Conservation (phyloP, 345 rosid genomes). For the Eucalyptus tenuipes region DNA sequence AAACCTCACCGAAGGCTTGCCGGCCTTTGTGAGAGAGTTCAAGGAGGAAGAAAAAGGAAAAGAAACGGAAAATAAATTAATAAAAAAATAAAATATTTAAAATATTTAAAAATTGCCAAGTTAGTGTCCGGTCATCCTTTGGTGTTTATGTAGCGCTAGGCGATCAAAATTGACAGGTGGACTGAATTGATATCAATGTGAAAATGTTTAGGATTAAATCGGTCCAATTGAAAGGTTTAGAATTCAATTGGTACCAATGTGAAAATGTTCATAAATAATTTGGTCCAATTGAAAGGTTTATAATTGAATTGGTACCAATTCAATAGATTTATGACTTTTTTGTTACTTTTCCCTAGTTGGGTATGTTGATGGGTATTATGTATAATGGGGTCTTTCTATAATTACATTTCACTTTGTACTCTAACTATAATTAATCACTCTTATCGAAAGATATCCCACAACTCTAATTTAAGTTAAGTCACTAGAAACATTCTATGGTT, state of each 20-base stretch:
- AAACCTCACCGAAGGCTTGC: rapidly evolving
- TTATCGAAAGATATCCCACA: background rate
- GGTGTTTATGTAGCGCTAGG: rapidly evolving
- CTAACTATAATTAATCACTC: background rate
- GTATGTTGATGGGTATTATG: background rate
- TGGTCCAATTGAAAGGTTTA: rapidly evolving
- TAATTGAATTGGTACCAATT: rapidly evolving
- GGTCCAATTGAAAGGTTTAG: rapidly evolving
- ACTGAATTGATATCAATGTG: no score
- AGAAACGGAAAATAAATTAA: rapidly evolving
- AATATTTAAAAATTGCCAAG: no score
- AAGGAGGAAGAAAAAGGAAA: no score
- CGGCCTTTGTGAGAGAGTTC: rapidly evolving
- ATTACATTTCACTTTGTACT: background rate
- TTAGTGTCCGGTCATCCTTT: rapidly evolving
- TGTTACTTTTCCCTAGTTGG: no score
- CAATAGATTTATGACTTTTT: rapidly evolving
- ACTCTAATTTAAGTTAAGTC: background rate
- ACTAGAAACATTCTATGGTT: background rate
- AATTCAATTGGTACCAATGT: rapidly evolving
- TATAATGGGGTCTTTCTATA: background rate
- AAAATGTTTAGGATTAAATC: rapidly evolving
- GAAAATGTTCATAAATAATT: no score
- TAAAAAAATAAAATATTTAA: no score
- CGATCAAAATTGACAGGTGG: rapidly evolving